phyloP scores from a whole-genome alignment of 805 yeast species.

The Pichia manshurica region DNA sequence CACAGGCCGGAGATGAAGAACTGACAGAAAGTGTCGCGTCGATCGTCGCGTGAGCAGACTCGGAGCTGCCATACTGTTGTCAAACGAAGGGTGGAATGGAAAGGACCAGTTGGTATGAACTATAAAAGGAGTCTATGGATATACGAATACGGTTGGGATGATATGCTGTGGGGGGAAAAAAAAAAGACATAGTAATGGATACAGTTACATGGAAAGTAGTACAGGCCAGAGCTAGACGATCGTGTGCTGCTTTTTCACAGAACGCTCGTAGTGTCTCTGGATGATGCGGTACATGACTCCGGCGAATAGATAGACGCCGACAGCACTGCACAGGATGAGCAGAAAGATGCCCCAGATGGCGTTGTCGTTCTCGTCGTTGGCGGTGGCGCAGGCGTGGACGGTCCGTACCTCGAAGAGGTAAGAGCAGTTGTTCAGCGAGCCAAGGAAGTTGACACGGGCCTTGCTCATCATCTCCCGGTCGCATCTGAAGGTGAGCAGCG shows the following conservation, averaged over 20 bases:
- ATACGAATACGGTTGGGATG: no score
- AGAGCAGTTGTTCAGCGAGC: slow-evolving; percentile 69
- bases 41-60: no score
- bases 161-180: no score
- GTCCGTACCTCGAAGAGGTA: slow-evolving; percentile 82
- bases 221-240: neutral
- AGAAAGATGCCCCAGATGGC: slow-evolving; percentile 63
- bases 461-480: slow-evolving; percentile 65
- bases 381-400: slow-evolving; percentile 80
- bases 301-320: slow-evolving; percentile 39
- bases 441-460: slow-evolving; percentile 65
- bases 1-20: no score
- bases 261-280: slow-evolving; percentile 17
- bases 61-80: no score
- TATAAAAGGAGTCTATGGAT: no score
- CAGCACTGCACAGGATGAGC: slow-evolving; percentile 40
- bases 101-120: no score
- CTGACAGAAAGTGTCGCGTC: no score
- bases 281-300: slow-evolving; percentile 35
- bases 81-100: no score
- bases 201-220: neutral
- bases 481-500: slow-evolving; percentile 68
- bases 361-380: slow-evolving; percentile 57
- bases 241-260: neutral
- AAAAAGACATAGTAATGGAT: neutral